These are phyloP conservation scores for Aspergillus egyptiacus DNA, from an alignment of 495 filamentous ascomycete genomes.

Conservation along the genomic window DNA sequence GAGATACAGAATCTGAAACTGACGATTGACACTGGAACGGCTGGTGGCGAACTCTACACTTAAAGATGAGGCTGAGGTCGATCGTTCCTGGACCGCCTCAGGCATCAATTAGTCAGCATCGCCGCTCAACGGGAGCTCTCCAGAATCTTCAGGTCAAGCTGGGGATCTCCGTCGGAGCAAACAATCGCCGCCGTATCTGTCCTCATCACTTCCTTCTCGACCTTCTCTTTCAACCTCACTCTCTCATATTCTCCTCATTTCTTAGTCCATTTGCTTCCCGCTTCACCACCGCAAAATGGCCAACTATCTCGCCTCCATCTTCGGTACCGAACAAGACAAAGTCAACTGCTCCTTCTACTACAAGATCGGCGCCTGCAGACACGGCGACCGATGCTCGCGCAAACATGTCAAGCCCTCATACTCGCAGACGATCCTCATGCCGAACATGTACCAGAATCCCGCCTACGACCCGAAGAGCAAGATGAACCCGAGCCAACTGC, in stretches of 20 bases:
- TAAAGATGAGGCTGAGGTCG: too few relatives aligned
- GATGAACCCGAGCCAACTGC: conserved; percentile 89
- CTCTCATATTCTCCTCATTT: too few relatives aligned
- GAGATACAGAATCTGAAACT: too few relatives aligned
- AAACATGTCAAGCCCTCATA: conserved; percentile 99
- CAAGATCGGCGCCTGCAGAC: conserved; percentile 97
- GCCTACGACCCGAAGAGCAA: conserved; percentile 95
- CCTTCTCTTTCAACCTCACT: too few relatives aligned
- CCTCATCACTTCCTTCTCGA: background rate
- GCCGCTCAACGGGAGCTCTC: conserved; percentile 36
- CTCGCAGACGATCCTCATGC: conserved; percentile 93
- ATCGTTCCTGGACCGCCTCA: conserved; percentile 13
- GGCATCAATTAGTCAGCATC: conserved; percentile 32
- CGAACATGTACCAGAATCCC: conserved; percentile 98
- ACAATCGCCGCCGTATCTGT: background rate
- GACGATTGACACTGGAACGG: too few relatives aligned
- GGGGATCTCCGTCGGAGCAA: conserved; percentile 12
- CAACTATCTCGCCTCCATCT: conserved; percentile 99
- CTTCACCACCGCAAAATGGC: conserved; percentile 53
- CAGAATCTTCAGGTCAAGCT: conserved; percentile 38
- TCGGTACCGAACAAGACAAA: conserved; percentile 99
- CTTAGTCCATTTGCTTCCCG: too few relatives aligned
- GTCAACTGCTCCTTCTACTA: conserved; percentile 82
- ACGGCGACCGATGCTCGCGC: conserved; percentile 94
- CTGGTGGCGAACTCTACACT: background rate